Evolutionary conservation across 2,329 filamentous ascomycete genomes (phyloP), one percentile per base, ranked within the genome.

Genomic region (Venturia carpophila): DNA sequence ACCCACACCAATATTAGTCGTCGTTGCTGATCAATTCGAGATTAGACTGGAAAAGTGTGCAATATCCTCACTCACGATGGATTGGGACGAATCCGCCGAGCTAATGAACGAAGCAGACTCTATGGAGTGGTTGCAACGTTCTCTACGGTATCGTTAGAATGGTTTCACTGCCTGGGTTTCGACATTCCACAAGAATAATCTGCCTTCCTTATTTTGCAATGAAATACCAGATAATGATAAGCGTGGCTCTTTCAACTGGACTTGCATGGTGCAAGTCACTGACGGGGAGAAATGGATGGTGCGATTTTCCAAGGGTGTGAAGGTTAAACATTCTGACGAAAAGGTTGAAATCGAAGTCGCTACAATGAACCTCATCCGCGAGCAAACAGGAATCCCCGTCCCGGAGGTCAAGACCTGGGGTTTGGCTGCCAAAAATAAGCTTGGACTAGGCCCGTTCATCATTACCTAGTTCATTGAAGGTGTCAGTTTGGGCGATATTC

Each of bases 381-480:
- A 68, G 6, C 67, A 21, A 56, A 72, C 70, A 65, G 69, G 69
- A 6, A 71, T 73, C 67, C 71, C 71, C 17, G 69, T 73, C 41
- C 71, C 42, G 42, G 45, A 49, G 64, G 69, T 74, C 43, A 67
- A 67, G 42, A 70, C 70, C 62, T 75, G 70, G 69, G 71, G 71
- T 52, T 56, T 62, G 10, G 71, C 73, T 63, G 64, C 68, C 34
- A 69, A 67, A 6, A 75, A 74, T 58, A 41, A 64, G 55, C 70
- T 71, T 60, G 67, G 68, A 64, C 67, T 73, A 34, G 70, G 71
- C 34, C 71, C 70, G 10, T 72, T 73, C 39, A 73, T 73, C 7
- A 70, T 73, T n/a, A 73, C 73, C 71, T 69, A 21, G 63, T 73
- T 72, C 10, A 69, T n/a, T n/a, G n/a, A n/a, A n/a, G n/a, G n/a